Percentiles rank a stretch among this genome's conserved stretches.
phyloP scores from a whole-genome alignment of 495 filamentous ascomycete genomes.

The Aspergillus wentii region DNA sequence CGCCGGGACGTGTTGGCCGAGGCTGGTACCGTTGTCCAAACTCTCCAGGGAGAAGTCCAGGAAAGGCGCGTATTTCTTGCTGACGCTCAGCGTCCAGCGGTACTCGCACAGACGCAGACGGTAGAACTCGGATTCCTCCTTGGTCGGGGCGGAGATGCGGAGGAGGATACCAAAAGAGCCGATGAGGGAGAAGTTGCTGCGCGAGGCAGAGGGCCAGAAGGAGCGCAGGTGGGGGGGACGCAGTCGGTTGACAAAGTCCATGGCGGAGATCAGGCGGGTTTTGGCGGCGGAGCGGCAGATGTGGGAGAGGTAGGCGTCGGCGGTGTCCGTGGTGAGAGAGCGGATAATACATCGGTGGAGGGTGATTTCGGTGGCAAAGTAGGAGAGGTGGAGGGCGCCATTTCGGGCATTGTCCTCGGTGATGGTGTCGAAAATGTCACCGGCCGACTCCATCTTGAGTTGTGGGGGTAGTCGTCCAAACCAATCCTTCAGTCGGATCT shows the following conservation, averaged over 20 bases:
- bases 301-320: conserved; percentile 64
- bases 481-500: conserved; percentile 56
- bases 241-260: conserved; percentile 55
- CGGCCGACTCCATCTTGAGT: conserved; percentile 49
- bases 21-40: conserved; percentile 39
- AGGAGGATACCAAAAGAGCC: conserved; percentile 62
- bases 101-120: conserved; percentile 80
- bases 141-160: conserved; percentile 77
- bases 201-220: conserved; percentile 51
- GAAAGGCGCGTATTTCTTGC: conserved; percentile 74
- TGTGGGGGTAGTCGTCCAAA: conserved; percentile 47
- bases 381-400: conserved; percentile 56
- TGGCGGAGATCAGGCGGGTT: conserved; percentile 51
- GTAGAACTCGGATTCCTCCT: conserved; percentile 96
- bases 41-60: conserved; percentile 46
- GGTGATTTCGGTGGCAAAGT: conserved; percentile 59
- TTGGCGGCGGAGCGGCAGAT: conserved; percentile 87
- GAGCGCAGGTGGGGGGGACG: conserved; percentile 48
- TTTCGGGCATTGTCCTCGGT: conserved; percentile 37
- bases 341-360: conserved; percentile 57
- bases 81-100: conserved; percentile 87
- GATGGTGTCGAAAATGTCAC: conserved; percentile 36
- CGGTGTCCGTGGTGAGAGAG: conserved; percentile 37
- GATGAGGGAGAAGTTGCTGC: conserved; percentile 51
- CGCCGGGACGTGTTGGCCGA: conserved; percentile 43